Conservation (phyloP, 768 basidiomycete species). For the Agaricus sinodeliciosus region DNA sequence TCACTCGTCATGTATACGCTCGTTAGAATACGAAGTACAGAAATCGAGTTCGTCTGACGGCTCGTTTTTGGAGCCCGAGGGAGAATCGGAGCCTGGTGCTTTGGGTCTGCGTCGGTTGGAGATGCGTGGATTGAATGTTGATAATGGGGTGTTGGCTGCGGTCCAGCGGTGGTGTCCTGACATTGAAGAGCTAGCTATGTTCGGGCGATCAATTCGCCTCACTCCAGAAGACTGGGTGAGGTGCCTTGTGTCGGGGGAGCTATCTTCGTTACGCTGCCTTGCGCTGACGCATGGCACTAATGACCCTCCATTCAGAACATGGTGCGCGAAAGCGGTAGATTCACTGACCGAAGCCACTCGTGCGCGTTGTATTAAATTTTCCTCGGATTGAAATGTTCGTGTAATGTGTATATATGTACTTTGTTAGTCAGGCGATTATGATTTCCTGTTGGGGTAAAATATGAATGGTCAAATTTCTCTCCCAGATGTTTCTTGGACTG, state of each 20-base stretch:
- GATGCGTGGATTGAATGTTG: slow-evolving; percentile 34
- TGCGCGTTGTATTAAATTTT: not conserved
- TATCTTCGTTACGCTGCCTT: slow-evolving; percentile 28
- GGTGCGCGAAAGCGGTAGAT: slow-evolving; percentile 20
- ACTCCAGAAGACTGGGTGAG: slow-evolving; percentile 32
- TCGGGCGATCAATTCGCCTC: slow-evolving; percentile 33
- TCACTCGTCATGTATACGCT: slow-evolving; percentile 32
- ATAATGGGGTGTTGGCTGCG: slow-evolving; percentile 25
- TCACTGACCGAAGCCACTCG: slow-evolving; percentile 13
- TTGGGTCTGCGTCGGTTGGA: slow-evolving; percentile 31
- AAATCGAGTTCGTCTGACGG: slow-evolving; percentile 17
- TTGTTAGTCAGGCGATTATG: not conserved
- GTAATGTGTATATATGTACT: not conserved
- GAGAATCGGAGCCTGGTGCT: slow-evolving; percentile 16
- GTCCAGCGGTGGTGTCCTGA: slow-evolving; percentile 28
- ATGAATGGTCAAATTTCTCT: slow-evolving; percentile 7
- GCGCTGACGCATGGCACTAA: slow-evolving; percentile 32
- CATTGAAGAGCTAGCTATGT: slow-evolving; percentile 34
- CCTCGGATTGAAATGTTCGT: not conserved
- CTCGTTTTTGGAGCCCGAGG: slow-evolving; percentile 23
- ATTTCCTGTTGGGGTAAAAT: slow-evolving; percentile 8
- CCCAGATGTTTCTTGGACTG: slow-evolving; percentile 4
- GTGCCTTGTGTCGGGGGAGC: slow-evolving; percentile 29
- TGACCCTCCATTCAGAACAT: slow-evolving; percentile 32
- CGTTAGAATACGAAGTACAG: slow-evolving; percentile 36